Base-by-base conservation (phyloP, 2,329 filamentous ascomycete genomes). In the Cadophora sp. region DNA sequence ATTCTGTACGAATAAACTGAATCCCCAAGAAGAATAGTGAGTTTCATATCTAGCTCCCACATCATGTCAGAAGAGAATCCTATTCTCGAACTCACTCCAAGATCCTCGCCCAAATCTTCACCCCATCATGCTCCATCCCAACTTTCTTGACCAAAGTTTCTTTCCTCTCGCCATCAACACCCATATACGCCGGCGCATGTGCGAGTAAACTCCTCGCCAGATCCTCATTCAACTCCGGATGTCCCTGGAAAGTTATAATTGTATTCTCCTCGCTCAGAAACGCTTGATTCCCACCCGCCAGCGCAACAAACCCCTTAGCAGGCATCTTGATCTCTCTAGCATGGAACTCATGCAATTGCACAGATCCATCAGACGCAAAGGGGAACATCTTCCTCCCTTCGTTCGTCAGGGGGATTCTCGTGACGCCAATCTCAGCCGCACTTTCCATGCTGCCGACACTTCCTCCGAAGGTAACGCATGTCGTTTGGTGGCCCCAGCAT, bases 401-500 rank as follows among this genome's bases (percentile, higher is more conserved):
- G 1, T 74, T 72, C 3, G 80, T 83, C 13, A 83, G 71, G 16
- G 74, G 71, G 7, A 81, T 73, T 18, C 76, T 75, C 16, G 74
- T 77, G 2, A 80, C 78, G 9, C 79, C 79, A 48, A 82, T 78
- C 76, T 83, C 78, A 39, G 78, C 78, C 27, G 78, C 78, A n/a
- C 64, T 53, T 4, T 77, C 73, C 72, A 80, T 79, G 60, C 78
- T 77, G n/a, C 73, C 76, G 5, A 82, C 70, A 59, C 72, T 73
- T 1, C 78, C 81, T 4, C 79, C 79, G 65, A 81, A 80, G 22
- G 81, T 70, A 20, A 78, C 71, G 4, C 73, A 73, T 48, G 82
- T 79, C 9, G 79, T 81, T 71, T 83, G 81, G 71, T 83, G 81
- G 14, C 81, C 81, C 81, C 81, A 83, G 70, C 79, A 80, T n/a